Evolutionary conservation across 1,284 basidiomycete species (phyloP), one percentile per base, ranked within the genome.

Genomic region (Melampsora americana): DNA sequence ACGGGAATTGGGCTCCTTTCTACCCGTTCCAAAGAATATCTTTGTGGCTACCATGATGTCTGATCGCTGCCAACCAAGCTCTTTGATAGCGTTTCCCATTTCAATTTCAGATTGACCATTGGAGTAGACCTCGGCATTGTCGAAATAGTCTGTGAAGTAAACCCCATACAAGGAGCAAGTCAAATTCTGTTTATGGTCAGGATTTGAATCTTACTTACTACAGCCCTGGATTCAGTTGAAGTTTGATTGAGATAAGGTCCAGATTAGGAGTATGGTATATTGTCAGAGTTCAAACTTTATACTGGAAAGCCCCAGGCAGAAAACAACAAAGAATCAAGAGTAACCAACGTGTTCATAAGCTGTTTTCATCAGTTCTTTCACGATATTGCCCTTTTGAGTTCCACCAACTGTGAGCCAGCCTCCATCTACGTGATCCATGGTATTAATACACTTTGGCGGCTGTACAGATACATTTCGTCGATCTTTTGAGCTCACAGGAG

Each of bases 21-120:
- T 79, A 26, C 82, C 83, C 20, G 84, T 84, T 39, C 86, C 86
- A 77, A 86, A 87, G 82, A 86, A 86, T 81, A 86, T 83, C 80
- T 80, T 86, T 74, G 90, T 91, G 35, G 89, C 88, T 80, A 93
- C 85, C 77, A 93, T 86, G 35, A 92, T 83, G 80, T 92, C 90
- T 16, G 86, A 86, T 62, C 91, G 86, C 66, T 89, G 86, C 80
- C 90, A 85, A 28, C 88, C 87, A 46, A 91, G 87, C 81, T 92
- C 90, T 81, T 87, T 88, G 81, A 93, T 88, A 12, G 89, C 90
- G 66, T 89, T 88, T 12, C 90, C 91, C 85, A 90, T 91, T 80
- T 85, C 84, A 30, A 78, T 79, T 83, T 91, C 90, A 60, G 88
- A 88, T 79, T 90, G 86, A 5, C 91, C 91, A n/a, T 83, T 83